Evolutionary conservation across 345 rosid genomes (phyloP), one percentile per base, ranked within the genome.

Genomic region (Hypericum perforatum): DNA sequence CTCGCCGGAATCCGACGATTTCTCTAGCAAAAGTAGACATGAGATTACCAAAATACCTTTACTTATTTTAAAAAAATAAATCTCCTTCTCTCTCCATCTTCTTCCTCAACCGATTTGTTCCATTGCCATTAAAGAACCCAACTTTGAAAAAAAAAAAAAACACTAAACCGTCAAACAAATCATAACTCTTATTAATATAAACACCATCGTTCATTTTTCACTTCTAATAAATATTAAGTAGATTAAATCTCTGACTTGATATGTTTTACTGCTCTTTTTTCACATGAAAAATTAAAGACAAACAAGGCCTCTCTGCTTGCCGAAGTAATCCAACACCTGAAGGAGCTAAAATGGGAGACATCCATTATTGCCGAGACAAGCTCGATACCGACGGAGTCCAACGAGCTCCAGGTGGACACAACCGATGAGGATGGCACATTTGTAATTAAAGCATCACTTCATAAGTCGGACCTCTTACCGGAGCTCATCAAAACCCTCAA

Each of bases 231-330:
- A 22, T 22, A 22, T 22, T 22, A 1, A 22, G 4, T 22, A 22
- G 32, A 22, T 4, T 22, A 22, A 22, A 22, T 22, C 32, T 22
- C 32, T 22, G 32, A 36, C 38, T 13, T 45, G 0, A 42, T 42
- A 5, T 38, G 8, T 7, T 54, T 22, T 12, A 49, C 47, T 36
- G 39, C 16, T 50, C 40, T 54, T 47, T 7, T 16, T 52, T 63
- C 14, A 44, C 52, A 16, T 39, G 43, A 11, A 22, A 22, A 22
- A 22, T 22, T 61, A 46, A 49, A 88, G 98, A 92, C 98, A 52
- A 96, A 92, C 75, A 92, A 92, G 69, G 98, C 98, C 5, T 92
- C 96, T 22, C 63, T 92, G 76, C 78, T 92, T 14, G 98, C 96
- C 9, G 96, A 92, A 70, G 98, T 92, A 37, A 92, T 92, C 72